Percentiles rank a stretch among this genome's conserved stretches.
phyloP scores from a whole-genome alignment of 306 rosid species.

The Fagus crenata region DNA sequence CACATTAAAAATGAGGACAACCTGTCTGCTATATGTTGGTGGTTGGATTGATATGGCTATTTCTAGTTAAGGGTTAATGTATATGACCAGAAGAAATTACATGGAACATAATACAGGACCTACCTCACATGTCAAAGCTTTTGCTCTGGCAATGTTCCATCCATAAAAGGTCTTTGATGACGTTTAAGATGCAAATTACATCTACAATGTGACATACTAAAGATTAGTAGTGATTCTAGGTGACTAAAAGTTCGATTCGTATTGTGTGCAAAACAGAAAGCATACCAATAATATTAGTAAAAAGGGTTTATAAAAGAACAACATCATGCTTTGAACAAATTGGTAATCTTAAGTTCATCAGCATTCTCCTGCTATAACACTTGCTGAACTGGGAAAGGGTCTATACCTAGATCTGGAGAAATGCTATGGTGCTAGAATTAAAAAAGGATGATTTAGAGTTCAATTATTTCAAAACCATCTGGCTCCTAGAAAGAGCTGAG shows the following conservation, averaged over 20 bases:
- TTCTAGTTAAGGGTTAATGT: neutral
- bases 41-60: neutral
- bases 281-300: too few relatives aligned
- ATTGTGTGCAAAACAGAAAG: neutral
- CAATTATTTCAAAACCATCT: constrained; percentile 32
- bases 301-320: neutral
- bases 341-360: too few relatives aligned
- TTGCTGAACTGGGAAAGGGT: neutral
- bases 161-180: neutral
- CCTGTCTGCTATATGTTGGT: constrained; percentile 18
- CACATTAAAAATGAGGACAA: constrained; percentile 19
- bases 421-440: constrained; percentile 21
- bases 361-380: neutral
- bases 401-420: constrained; percentile 15
- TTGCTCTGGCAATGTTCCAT: neutral
- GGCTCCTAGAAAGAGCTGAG: constrained; percentile 38
- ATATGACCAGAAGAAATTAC: constrained; percentile 10
- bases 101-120: constrained; percentile 1
- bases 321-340: neutral
- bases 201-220: neutral
- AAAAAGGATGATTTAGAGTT: constrained; percentile 21
- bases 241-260: neutral
- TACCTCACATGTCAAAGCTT: neutral
- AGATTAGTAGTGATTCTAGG: constrained; percentile 6
- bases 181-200: constrained; percentile 1